phyloP scores from a whole-genome alignment of 306 rosid genomes.

The Vigna angularis region DNA sequence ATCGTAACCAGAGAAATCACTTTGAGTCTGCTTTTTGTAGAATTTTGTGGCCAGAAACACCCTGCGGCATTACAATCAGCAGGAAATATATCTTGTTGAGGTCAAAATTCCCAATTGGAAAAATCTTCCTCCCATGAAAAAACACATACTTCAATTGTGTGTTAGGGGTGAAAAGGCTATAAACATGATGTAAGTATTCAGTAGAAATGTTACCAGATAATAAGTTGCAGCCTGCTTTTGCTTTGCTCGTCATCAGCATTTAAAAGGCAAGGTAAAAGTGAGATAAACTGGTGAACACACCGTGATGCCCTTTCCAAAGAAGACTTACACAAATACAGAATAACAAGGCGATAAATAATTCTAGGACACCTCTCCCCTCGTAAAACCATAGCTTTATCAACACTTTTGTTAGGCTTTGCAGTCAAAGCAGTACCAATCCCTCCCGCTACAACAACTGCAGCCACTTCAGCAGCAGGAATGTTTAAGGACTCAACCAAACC shows the following conservation, averaged over 20 bases:
- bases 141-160: neutral
- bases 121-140: neutral
- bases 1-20: neutral
- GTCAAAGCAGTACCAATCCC: constrained; percentile 90
- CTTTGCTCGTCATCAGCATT: constrained; percentile 94
- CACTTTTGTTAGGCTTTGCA: constrained; percentile 83
- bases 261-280: constrained; percentile 86
- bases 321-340: constrained; percentile 86
- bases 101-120: neutral
- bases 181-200: constrained; percentile 21
- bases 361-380: constrained; percentile 94
- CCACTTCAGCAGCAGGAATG: constrained; percentile 99
- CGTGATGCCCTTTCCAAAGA: constrained; percentile 89
- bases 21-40: neutral
- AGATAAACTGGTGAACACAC: constrained; percentile 82
- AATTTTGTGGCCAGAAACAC: neutral
- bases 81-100: neutral
- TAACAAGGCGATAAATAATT: constrained; percentile 84
- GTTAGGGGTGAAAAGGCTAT: neutral
- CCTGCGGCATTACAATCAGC: neutral
- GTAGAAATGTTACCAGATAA: constrained; percentile 77
- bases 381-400: constrained; percentile 95
- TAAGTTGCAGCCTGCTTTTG: constrained; percentile 89
- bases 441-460: constrained; percentile 98
- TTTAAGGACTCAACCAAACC: constrained; percentile 96